These are phyloP conservation scores for Amyloporia xantha DNA, from an alignment of 768 basidiomycete species.

Conservation along the genomic window DNA sequence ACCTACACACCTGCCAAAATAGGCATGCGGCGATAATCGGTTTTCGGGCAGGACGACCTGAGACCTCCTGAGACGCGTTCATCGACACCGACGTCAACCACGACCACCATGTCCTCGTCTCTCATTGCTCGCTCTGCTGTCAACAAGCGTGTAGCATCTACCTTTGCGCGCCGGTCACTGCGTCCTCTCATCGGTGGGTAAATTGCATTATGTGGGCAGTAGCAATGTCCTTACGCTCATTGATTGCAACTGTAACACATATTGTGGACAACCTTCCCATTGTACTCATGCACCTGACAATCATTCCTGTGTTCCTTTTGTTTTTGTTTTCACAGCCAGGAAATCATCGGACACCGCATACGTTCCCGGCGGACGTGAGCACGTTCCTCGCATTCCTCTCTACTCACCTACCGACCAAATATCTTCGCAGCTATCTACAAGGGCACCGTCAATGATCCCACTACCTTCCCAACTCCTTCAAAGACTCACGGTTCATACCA, in stretches of 20 bases:
- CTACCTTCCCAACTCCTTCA: conserved; percentile 77
- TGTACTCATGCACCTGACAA: no score
- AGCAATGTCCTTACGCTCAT: no score
- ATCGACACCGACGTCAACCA: conserved; percentile 11
- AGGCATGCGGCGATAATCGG: conserved; percentile 5
- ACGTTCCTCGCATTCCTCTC: neutral
- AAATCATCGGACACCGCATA: conserved; percentile 31
- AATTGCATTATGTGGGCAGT: conserved; percentile 1
- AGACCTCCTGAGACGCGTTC: neutral
- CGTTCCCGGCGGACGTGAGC: conserved; percentile 69
- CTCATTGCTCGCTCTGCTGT: conserved; percentile 44
- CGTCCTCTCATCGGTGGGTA: conserved; percentile 29
- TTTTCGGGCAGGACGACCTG: neutral
- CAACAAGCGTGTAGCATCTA: conserved; percentile 33
- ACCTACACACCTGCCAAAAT: neutral
- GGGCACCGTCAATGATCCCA: conserved; percentile 95
- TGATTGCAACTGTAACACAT: no score
- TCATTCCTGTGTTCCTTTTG: no score
- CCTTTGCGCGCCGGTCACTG: conserved; percentile 32
- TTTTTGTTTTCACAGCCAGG: conserved; percentile 13
- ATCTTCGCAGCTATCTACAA: conserved; percentile 62
- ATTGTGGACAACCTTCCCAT: no score
- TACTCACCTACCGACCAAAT: neutral
- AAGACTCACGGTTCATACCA: conserved; percentile 86
- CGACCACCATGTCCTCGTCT: conserved; percentile 41